Percentiles rank a stretch among this genome's conserved stretches.
These are phyloP conservation scores for Talaromyces sp. DNA, from an alignment of 2,329 filamentous ascomycete genomes.

Conservation along the genomic window DNA sequence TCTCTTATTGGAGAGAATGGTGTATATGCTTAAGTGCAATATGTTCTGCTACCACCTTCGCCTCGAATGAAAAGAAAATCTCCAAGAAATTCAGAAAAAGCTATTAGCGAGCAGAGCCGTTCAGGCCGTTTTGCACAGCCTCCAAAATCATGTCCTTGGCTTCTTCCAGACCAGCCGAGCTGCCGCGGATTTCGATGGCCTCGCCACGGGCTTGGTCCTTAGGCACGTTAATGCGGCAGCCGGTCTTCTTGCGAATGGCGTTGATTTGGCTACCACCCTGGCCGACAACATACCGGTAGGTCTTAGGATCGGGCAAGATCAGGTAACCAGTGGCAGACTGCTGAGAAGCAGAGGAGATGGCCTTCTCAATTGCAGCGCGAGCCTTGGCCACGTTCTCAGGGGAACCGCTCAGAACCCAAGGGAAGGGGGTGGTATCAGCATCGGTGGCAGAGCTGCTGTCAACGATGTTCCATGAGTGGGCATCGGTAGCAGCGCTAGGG, in stretches of 20 bases:
- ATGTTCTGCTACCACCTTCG: conserved; percentile 16
- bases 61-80: conserved; percentile 5
- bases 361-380: conserved; percentile 70
- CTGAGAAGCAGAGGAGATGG: conserved; percentile 63
- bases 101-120: conserved; percentile 24
- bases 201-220: conserved; percentile 73
- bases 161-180: conserved; percentile 76
- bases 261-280: conserved; percentile 90
- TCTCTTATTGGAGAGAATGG: conserved; percentile 13
- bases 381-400: conserved; percentile 81
- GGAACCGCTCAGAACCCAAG: conserved; percentile 84
- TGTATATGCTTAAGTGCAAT: conserved; percentile 18
- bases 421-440: conserved; percentile 50
- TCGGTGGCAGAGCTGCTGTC: conserved; percentile 47
- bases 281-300: conserved; percentile 89
- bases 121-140: conserved; percentile 62
- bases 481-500: conserved; percentile 63
- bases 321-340: conserved; percentile 75
- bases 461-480: conserved; percentile 82
- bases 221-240: conserved; percentile 91
- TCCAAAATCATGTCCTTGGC: conserved; percentile 88
- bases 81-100: background rate
- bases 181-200: conserved; percentile 87
- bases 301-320: conserved; percentile 82
- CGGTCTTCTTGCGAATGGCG: conserved; percentile 85